These are phyloP conservation scores for Tetracladium setigerum DNA, from an alignment of 495 filamentous ascomycete genomes.

Conservation along the genomic window DNA sequence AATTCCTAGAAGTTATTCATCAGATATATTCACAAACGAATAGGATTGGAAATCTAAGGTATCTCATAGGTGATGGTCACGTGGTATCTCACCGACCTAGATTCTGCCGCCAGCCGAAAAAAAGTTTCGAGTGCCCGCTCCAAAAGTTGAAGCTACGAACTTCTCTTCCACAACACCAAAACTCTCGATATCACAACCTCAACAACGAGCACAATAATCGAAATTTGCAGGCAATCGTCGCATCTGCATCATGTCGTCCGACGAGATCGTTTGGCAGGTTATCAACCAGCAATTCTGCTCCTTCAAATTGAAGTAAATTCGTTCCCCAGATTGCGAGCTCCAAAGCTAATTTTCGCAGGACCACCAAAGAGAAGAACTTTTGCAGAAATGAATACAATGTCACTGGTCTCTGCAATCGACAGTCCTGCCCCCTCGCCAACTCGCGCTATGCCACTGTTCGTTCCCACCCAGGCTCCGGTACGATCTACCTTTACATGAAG, in stretches of 20 bases:
- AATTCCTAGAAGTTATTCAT: no score
- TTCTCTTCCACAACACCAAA: no score
- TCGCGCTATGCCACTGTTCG: constrained; percentile 92
- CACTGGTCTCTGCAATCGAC: constrained; percentile 88
- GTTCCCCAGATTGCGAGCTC: constrained; percentile 5
- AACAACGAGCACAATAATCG: no score
- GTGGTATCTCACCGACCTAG: no score
- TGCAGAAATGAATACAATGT: constrained; percentile 96
- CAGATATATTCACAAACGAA: no score
- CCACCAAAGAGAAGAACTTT: constrained; percentile 87
- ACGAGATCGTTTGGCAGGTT: constrained; percentile 97
- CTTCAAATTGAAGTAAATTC: constrained; percentile 84
- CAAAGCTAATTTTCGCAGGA: constrained; percentile 40
- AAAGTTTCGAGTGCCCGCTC: no score
- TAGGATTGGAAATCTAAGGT: no score
- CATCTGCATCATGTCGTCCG: constrained; percentile 55
- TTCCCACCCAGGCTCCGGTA: constrained; percentile 68
- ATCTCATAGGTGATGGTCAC: no score
- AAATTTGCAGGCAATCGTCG: no score
- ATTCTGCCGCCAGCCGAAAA: no score
- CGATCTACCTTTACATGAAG: constrained; percentile 96
- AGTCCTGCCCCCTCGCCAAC: constrained; percentile 94
- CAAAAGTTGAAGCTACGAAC: no score
- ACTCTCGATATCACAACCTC: no score
- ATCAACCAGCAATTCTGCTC: constrained; percentile 95